phyloP scores from a whole-genome alignment of 331 rosid species.

The Arachis monticola region DNA sequence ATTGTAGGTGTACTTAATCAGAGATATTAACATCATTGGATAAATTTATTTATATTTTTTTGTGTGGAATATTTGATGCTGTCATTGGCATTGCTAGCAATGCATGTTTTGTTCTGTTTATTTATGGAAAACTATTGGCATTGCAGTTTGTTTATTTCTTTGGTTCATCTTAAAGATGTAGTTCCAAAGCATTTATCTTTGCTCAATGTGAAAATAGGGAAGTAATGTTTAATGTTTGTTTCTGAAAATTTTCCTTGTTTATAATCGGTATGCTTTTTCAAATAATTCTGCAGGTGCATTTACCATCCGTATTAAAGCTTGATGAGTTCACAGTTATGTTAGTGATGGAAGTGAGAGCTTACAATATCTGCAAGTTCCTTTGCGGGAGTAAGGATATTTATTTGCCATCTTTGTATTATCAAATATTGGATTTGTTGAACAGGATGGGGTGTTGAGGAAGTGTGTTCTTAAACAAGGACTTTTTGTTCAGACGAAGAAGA shows the following conservation, averaged over 20 bases:
- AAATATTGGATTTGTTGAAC: slow-evolving; percentile 34
- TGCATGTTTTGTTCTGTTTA: not conserved
- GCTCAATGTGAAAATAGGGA: not conserved
- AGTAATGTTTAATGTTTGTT: not conserved
- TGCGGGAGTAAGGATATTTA: slow-evolving; percentile 32
- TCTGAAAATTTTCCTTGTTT: slow-evolving; percentile 5
- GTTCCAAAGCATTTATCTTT: not conserved
- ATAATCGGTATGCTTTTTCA: slow-evolving; percentile 11
- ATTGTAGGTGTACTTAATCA: slow-evolving; percentile 14
- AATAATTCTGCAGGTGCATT: slow-evolving; percentile 75
- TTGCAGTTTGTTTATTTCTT: too few species aligned
- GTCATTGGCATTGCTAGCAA: not conserved
- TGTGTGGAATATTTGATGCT: not conserved
- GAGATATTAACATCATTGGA: slow-evolving; percentile 3
- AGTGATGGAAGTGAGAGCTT: slow-evolving; percentile 15
- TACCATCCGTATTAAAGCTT: slow-evolving; percentile 89
- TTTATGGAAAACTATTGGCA: slow-evolving; percentile 15
- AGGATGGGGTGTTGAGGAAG: slow-evolving; percentile 38
- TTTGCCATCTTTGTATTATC: slow-evolving; percentile 40
- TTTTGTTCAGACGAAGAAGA: too few species aligned
- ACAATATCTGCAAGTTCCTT: slow-evolving; percentile 25
- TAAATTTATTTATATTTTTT: not conserved
- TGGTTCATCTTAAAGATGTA: too few species aligned
- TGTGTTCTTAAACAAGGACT: not conserved
- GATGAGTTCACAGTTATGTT: slow-evolving; percentile 43